Percentiles rank a stretch among this genome's conserved stretches.
Conservation (phyloP, 2,329 filamentous ascomycete species). For the Myriosclerotinia duriaeana region DNA sequence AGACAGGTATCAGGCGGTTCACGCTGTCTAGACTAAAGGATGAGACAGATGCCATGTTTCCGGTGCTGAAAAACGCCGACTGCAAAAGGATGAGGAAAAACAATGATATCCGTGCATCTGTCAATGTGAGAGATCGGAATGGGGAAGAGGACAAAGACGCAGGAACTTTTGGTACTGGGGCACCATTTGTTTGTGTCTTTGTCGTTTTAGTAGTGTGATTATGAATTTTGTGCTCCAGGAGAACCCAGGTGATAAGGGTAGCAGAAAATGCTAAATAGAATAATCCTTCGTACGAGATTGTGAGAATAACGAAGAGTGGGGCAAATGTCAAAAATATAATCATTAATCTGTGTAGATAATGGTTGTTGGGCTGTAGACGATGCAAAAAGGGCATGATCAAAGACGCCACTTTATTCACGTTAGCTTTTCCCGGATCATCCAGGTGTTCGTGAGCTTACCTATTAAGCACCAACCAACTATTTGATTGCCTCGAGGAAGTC, state of each 20-base stretch:
- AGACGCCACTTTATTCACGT: conserved; percentile 58
- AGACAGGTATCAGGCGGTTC: conserved; percentile 80
- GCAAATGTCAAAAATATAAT: conserved; percentile 91
- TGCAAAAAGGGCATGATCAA: conserved; percentile 80
- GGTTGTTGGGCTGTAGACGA: conserved; percentile 72
- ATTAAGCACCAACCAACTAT: conserved; percentile 80
- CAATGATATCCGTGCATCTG: conserved; percentile 83
- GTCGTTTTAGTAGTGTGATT: conserved; percentile 41
- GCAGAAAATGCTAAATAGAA: conserved; percentile 91
- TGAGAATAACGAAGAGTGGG: conserved; percentile 91
- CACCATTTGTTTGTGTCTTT: conserved; percentile 28
- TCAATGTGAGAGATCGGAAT: conserved; percentile 67
- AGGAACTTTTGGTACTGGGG: conserved; percentile 28
- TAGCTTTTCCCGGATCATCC: conserved; percentile 20
- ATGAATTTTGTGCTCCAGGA: conserved; percentile 80
- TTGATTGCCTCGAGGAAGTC: conserved; percentile 84
- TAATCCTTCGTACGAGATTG: conserved; percentile 93
- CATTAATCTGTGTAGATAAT: conserved; percentile 87
- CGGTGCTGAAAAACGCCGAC: conserved; percentile 94
- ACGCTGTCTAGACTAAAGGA: conserved; percentile 94
- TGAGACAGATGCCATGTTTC: conserved; percentile 91
- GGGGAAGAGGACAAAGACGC: conserved; percentile 35
- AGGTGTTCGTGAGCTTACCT: conserved; percentile 49
- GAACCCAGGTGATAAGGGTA: conserved; percentile 83
- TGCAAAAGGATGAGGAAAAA: conserved; percentile 96